These are phyloP conservation scores for Exutisphaerella laricina DNA, from an alignment of 2,329 filamentous ascomycete species.

Conservation along the genomic window DNA sequence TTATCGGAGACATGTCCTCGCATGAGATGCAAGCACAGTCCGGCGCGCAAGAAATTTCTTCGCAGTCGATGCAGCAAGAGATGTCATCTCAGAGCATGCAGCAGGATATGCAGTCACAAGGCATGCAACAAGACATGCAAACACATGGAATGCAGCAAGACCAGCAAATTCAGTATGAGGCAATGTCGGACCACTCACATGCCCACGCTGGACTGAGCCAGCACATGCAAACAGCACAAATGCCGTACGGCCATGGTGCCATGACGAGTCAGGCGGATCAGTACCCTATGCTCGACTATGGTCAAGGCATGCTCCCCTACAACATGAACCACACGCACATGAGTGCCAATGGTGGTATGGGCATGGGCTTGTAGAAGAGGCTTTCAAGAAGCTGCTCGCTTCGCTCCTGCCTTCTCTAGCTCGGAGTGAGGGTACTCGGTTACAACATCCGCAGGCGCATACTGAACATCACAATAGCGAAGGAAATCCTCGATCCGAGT, in stretches of 20 bases:
- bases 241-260: constrained; percentile 19
- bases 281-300: constrained; percentile 26
- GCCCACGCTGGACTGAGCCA: no score
- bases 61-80: constrained; percentile 8
- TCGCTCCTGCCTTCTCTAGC: no score
- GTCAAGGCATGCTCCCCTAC: constrained; percentile 26
- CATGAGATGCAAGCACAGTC: constrained; percentile 5
- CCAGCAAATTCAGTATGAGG: constrained; percentile 28
- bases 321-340: constrained; percentile 22
- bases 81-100: constrained; percentile 13
- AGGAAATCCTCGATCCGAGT: no score
- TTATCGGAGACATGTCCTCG: constrained; percentile 9
- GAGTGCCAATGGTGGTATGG: constrained; percentile 10
- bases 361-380: constrained; percentile 22
- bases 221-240: constrained; percentile 19
- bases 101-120: constrained; percentile 17
- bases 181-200: constrained; percentile 19
- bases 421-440: no score
- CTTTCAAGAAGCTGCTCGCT: neutral
- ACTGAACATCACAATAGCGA: no score
- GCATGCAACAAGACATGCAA: constrained; percentile 15
- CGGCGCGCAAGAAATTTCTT: constrained; percentile 15
- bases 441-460: no score
- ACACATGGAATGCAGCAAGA: constrained; percentile 15
- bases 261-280: constrained; percentile 21